phyloP scores from a whole-genome alignment of 192 early-diverging fungal species.

The Piromyces finnis region DNA sequence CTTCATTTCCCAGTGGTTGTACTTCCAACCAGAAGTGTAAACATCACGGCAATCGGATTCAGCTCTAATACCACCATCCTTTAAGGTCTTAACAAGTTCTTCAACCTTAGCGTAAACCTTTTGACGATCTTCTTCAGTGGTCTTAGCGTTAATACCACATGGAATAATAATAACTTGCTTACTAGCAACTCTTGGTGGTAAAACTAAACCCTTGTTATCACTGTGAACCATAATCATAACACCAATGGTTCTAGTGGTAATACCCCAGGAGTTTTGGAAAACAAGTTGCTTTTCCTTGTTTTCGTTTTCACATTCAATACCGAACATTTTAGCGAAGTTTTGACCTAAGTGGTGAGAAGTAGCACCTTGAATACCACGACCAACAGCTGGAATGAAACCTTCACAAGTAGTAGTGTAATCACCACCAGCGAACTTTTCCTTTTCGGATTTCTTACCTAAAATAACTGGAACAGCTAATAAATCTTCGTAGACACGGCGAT shows the following conservation, averaged over 20 bases:
- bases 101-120: conserved; percentile 47
- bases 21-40: conserved; percentile 92
- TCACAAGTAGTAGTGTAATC: conserved; percentile 95
- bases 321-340: conserved; percentile 99
- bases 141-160: conserved; percentile 79
- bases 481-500: conserved; percentile 93
- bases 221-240: conserved; percentile 96
- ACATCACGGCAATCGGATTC: conserved; percentile 63
- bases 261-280: conserved; percentile 99
- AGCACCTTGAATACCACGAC: conserved; percentile 94
- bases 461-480: conserved; percentile 92
- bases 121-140: conserved; percentile 51
- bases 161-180: conserved; percentile 87
- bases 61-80: conserved; percentile 52
- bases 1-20: conserved; percentile 97
- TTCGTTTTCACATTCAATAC: conserved; percentile 80
- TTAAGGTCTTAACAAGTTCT: conserved; percentile 45
- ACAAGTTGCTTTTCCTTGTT: conserved; percentile 54
- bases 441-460: conserved; percentile 92
- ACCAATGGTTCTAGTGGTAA: conserved; percentile 93
- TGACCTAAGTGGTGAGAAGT: conserved; percentile 99
- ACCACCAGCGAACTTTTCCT: conserved; percentile 98
- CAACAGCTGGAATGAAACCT: conserved; percentile 89
- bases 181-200: conserved; percentile 82
- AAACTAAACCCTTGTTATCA: conserved; percentile 93